A percentile compares a stretch with the other conserved stretches of the same genome.
phyloP scores from a whole-genome alignment of 768 basidiomycete species.

The Tulasnella calospora region DNA sequence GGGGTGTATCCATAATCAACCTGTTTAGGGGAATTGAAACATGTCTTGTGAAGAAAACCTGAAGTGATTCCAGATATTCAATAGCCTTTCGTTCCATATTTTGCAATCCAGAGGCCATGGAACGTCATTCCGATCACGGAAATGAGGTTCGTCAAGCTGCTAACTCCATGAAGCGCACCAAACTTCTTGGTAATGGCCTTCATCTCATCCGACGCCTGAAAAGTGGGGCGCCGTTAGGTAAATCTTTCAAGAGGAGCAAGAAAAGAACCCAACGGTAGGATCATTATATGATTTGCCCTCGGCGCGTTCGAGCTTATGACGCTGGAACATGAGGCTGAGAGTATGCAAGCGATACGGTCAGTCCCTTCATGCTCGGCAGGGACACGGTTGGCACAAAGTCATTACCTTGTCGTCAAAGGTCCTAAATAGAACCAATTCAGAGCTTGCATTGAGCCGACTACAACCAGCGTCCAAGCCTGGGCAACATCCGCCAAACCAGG shows the following conservation, averaged over 20 bases:
- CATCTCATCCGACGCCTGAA: constrained; percentile 63
- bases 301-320: constrained; percentile 67
- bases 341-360: not conserved
- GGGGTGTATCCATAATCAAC: not conserved
- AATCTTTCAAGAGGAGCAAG: constrained; percentile 4
- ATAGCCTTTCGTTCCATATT: constrained; percentile 2
- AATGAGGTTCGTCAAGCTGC: constrained; percentile 59
- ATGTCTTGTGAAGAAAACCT: not conserved
- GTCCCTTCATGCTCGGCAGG: constrained; percentile 18
- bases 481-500: constrained; percentile 57
- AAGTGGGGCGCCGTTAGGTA: constrained; percentile 15
- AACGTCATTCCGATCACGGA: constrained; percentile 57
- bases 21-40: not conserved
- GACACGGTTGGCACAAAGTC: not conserved
- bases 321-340: constrained; percentile 65
- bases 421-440: constrained; percentile 67
- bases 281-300: constrained; percentile 66
- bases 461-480: constrained; percentile 55
- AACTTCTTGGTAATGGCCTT: constrained; percentile 64
- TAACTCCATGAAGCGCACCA: constrained; percentile 60
- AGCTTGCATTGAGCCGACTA: constrained; percentile 47
- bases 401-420: constrained; percentile 61
- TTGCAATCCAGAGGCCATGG: constrained; percentile 70
- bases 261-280: constrained; percentile 48
- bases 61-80: not conserved